These are phyloP conservation scores for Persicaria tinctoria DNA, from an alignment of 148 eudicot species.

Conservation along the genomic window DNA sequence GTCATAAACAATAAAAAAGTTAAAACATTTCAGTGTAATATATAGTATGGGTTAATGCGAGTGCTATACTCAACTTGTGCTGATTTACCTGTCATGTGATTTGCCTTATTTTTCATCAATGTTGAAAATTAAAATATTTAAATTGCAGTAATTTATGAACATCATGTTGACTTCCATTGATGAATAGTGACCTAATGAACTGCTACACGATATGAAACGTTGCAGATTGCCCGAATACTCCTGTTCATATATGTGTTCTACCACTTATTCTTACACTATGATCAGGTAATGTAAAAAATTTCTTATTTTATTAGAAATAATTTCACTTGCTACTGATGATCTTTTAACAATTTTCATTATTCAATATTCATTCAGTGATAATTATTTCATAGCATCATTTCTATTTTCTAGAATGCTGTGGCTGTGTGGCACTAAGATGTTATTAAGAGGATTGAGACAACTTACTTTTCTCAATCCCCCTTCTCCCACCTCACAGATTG, in stretches of 20 bases:
- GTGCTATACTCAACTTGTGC: not conserved
- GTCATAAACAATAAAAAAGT: too few species aligned
- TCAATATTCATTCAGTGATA: too few species aligned
- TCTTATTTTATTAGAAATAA: not conserved
- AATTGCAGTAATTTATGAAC: not conserved
- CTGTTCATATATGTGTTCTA: slow-evolving; percentile 65
- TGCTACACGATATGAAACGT: not conserved
- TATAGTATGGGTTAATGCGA: too few species aligned
- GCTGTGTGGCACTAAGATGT: too few species aligned
- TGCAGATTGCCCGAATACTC: slow-evolving; percentile 78
- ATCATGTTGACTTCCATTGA: not conserved
- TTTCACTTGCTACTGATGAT: not conserved
- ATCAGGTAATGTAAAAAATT: slow-evolving; percentile 45
- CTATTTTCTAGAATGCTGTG: too few species aligned
- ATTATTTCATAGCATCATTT: too few species aligned
- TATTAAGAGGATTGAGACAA: too few species aligned
- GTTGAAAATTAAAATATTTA: not conserved
- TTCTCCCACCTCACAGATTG: slow-evolving; percentile 36
- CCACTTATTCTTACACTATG: slow-evolving; percentile 61
- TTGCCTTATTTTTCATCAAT: not conserved
- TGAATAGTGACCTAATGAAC: slow-evolving; percentile 1
- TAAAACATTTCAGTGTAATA: not conserved
- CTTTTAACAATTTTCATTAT: not conserved
- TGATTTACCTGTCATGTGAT: not conserved
- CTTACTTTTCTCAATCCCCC: not conserved